Percentiles rank a stretch among this genome's conserved stretches.
Conservation (phyloP, 73 alveolate genomes). For the Paramecium caudatum region DNA sequence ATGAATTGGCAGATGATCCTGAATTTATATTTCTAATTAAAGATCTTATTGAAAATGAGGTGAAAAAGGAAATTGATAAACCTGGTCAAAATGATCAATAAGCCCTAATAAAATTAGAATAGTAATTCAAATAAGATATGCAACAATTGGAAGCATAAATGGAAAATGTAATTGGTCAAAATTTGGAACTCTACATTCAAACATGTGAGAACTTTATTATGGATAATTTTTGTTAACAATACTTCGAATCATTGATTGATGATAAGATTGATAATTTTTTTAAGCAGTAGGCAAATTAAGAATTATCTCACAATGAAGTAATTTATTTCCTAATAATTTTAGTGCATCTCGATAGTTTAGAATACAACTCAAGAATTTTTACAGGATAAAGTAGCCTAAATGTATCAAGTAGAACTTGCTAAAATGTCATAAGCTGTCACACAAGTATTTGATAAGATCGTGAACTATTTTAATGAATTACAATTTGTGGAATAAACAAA, state of each 20-base stretch:
- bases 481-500: constrained; percentile 9
- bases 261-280: neutral
- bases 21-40: neutral
- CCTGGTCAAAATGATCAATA: constrained; percentile 13
- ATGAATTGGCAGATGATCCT: neutral
- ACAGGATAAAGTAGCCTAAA: neutral
- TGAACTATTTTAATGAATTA: neutral
- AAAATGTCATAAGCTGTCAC: constrained; percentile 19
- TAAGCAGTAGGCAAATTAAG: neutral
- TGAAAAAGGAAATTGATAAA: constrained; percentile 8
- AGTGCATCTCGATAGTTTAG: neutral
- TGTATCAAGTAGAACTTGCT: neutral
- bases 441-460: neutral
- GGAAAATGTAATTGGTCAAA: neutral
- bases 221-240: constrained; percentile 8
- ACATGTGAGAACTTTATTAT: constrained; percentile 26
- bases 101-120: constrained; percentile 23
- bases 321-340: neutral
- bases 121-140: neutral
- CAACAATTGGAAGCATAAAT: neutral
- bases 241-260: constrained; percentile 8
- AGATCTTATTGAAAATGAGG: neutral
- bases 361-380: neutral
- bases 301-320: constrained; percentile 3
- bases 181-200: neutral